Base-by-base conservation (phyloP, 305 asterid species). In the Fraxinus ornus region DNA sequence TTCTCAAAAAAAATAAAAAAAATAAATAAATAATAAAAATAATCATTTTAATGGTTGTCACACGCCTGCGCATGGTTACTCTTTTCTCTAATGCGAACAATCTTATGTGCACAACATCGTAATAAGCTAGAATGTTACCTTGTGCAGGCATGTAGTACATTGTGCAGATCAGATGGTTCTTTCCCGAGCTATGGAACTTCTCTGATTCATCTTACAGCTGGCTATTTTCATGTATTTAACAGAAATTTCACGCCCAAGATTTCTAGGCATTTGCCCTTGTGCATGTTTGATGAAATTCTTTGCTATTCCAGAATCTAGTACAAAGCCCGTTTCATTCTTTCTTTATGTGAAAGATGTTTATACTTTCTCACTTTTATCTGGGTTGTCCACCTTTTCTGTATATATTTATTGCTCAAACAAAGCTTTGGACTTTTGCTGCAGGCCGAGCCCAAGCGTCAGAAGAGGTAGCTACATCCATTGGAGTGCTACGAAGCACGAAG, bases 361-460 rank as follows among this genome's bases (percentile, higher is more conserved):
- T 62, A 2, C 28, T 2, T 7, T 21, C 15, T 21, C 60, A 0
- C 13, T 62, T 7, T 19, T 62, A 2, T 62, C 32, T 8, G 5
- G 17, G 17, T 62, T 62, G 72, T 22, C 72, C 2, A 22, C 72
- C 33, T 26, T 62, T 62, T 22, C 1, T 30, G 22, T 5, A 4
- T 28, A 28, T 15, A 1, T 70, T 30, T 15, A 70, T 70, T 3
- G 10, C 75, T 70, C 22, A 39, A 68, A 10, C 72, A 36, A 1
- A 22, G 37, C 55, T 77, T 77, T 47, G 49, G 75, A 70, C 39
- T 80, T 81, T 0, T 68, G 13, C 37, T 85, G 80, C 91, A 91
- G 97, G 83, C 55, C 83, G 84, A 49, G 73, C 81, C 87, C 13
- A 93, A 91, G 84, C 91, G 91, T 79, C 90, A 81, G 87, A 93